Base-by-base conservation (phyloP, 78 protist species). In the Dictyostelium capitatum region DNA sequence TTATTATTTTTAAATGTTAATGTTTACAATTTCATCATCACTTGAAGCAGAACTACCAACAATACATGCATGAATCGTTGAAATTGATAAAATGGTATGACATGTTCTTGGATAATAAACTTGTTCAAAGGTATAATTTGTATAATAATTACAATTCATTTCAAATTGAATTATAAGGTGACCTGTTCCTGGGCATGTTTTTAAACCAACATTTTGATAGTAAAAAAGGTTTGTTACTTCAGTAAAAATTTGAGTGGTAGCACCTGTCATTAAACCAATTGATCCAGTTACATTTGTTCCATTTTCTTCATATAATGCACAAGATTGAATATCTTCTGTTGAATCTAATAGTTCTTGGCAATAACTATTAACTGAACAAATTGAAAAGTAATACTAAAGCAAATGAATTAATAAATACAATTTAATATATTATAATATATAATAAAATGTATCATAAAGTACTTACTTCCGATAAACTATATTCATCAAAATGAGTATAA, bases 181-280 rank as follows among this genome's bases (percentile, higher is more conserved):
- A 64, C 73, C 73, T 17, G 14, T 54, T 9, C 73, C 73, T 64
- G 73, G 73, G 25, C 73, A 64, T 10, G 14, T 12, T 11, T 64
- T 25, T 28, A 28, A 11, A 25, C 47, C 73, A 64, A 64, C 73
- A 28, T 64, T 64, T 64, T 25, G 28, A 28, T 64, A 64, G 14
- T 64, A 64, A 4, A 64, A 64, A n/a, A 64, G 14, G 23, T 64
- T 64, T 64, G 73, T 64, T 23, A 64, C 73, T 64, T 64, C 73
- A 10, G 73, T 64, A 64, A 0, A 25, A 64, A 64, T 28, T 64
- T 64, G 73, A 64, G 23, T 10, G 6, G 73, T 64, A 20, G 47
- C 37, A 28, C 43, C 37, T n/a, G 17, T 10, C 6, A 64, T n/a
- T 12, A 64, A 11, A 28, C 73, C 37, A 64, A 64, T 64, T n/a